A percentile compares a stretch with the other conserved stretches of the same genome.
Evolutionary conservation across 768 basidiomycete species (phyloP).

Genomic region (Macrolepiota fuliginosa): DNA sequence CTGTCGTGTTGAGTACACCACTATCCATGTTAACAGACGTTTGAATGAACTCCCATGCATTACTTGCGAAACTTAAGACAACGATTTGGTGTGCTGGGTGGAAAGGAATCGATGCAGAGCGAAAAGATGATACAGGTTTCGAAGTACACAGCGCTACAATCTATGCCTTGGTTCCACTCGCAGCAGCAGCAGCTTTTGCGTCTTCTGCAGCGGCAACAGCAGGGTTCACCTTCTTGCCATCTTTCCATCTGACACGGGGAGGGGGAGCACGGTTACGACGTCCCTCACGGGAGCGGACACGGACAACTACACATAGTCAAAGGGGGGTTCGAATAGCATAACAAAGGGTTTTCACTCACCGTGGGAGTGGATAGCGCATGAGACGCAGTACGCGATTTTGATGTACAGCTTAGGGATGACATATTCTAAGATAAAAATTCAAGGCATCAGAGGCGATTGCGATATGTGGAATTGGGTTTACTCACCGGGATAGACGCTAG

Average conservation of each 20-base stretch:
- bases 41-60: background rate
- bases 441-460: background rate
- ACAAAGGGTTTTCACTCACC: constrained; percentile 47
- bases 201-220: constrained; percentile 93
- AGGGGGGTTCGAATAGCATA: background rate
- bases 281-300: constrained; percentile 93
- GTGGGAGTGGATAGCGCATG: constrained; percentile 99
- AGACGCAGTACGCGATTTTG: constrained; percentile 98
- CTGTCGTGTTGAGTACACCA: background rate
- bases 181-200: constrained; percentile 74
- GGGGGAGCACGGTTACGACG: constrained; percentile 98
- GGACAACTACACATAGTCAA: constrained; percentile 70
- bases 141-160: constrained; percentile 15
- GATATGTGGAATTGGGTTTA: constrained; percentile 14
- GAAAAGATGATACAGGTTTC: constrained; percentile 8
- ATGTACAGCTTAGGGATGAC: constrained; percentile 96
- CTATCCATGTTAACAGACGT: background rate
- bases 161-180: constrained; percentile 54
- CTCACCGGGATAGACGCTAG: constrained; percentile 87
- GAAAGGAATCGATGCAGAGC: constrained; percentile 8
- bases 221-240: constrained; percentile 94
- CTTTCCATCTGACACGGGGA: constrained; percentile 93
- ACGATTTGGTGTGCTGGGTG: background rate
- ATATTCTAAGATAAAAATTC: constrained; percentile 62
- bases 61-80: background rate